Evolutionary conservation across 2,329 filamentous ascomycete genomes (phyloP).

Genomic region (Pyrenochaeta sp.): DNA sequence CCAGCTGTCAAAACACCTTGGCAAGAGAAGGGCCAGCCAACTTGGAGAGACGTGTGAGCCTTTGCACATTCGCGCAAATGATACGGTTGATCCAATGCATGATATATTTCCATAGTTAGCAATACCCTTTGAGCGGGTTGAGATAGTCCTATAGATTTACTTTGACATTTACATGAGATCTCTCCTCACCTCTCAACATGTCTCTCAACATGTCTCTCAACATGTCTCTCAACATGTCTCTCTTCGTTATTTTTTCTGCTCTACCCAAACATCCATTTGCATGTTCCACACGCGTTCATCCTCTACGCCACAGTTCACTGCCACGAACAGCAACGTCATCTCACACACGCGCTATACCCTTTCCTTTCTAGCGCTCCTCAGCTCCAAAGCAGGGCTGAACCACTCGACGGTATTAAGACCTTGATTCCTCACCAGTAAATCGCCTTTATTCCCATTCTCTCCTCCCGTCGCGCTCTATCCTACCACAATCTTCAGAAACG

Average conservation of each 20-base stretch:
- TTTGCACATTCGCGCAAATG: not conserved
- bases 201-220: too few species aligned
- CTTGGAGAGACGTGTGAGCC: slow-evolving; percentile 51
- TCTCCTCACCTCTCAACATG: not conserved
- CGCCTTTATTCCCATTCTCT: not conserved
- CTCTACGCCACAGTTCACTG: slow-evolving; percentile 19
- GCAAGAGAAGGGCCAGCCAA: slow-evolving; percentile 38
- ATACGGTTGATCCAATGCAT: too few species aligned
- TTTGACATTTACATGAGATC: not conserved
- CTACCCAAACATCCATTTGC: too few species aligned
- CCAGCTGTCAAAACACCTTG: slow-evolving; percentile 62
- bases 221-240: too few species aligned
- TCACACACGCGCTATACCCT: slow-evolving; percentile 15
- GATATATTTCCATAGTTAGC: slow-evolving; percentile 4
- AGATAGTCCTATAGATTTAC: not conserved
- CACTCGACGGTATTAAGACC: slow-evolving; percentile 16
- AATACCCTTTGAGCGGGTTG: too few species aligned
- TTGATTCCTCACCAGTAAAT: slow-evolving; percentile 10
- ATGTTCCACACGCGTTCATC: too few species aligned
- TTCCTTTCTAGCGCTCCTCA: slow-evolving; percentile 19
- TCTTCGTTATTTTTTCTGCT: too few species aligned
- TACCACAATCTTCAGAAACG: not conserved
- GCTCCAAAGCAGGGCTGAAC: slow-evolving; percentile 25
- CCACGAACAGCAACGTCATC: slow-evolving; percentile 36
- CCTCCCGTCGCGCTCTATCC: too few species aligned